Base-by-base conservation (phyloP, 2,329 filamentous ascomycete species). In the Aureobasidium musti region DNA sequence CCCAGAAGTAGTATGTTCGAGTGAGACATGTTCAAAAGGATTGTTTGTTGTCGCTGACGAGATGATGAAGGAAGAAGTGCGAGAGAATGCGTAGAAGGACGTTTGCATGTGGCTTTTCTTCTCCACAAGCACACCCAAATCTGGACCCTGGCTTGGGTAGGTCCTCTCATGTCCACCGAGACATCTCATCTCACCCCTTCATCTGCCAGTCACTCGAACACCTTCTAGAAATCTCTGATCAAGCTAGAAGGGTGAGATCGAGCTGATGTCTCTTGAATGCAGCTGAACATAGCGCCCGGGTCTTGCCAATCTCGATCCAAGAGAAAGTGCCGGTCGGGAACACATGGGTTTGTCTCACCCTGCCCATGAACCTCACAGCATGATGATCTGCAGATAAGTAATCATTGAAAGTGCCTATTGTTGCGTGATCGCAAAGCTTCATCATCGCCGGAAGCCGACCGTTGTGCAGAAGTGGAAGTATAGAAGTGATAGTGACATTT, bases 21-120 rank as follows among this genome's bases (percentile, higher is more conserved):
- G 30, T 63, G 47, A 63, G 60, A 63, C 60, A 63, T n/a, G 47
- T 53, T 63, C 45, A 53, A 52, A 53, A 53, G 28, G 56, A 47
- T 35, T 47, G 54, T 60, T 59, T 59, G 6, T 43, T 60, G 39
- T 35, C 30, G n/a, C 17, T 26, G 19, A 17, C 13, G 60, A 41
- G 60, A 52, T 50, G 45, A 63, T 63, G 59, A 39, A 33, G 21
- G 30, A 63, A n/a, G 45, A 50, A 49, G 19, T 21, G 28, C 26
- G 28, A 39, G 33, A 49, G n/a, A 30, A 26, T 63, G 45, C 45
- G 30, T 37, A 28, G 37, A 21, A 47, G 21, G 45, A 37, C 45
- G 59, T 50, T 63, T 21, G 19, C 5, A 0, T 21, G 14, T 59
- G 37, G 37, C 39, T 45, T 59, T 26, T 14, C 37, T 19, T 35